Base-by-base conservation (phyloP, 2,329 filamentous ascomycete species). In the Hypoxylon sp. region DNA sequence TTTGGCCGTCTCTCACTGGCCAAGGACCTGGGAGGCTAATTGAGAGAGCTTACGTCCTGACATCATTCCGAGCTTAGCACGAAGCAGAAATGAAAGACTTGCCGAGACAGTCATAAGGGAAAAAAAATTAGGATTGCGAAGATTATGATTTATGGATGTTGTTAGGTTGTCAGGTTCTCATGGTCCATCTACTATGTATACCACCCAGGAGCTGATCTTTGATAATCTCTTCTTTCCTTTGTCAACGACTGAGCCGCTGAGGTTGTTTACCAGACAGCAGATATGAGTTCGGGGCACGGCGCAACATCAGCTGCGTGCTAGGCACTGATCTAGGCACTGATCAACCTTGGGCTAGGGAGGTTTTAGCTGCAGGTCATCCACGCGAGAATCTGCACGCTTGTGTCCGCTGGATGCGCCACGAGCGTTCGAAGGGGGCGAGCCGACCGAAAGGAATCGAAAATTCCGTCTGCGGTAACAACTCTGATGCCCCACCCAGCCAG, bases 401-500 rank as follows among this genome's bases (percentile, higher is more conserved):
- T 26, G 18, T 29, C 40, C 23, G 29, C 29, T 33, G 29, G 29
- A 56, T 53, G 46, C 61, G 61, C 61, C 58, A 64, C 61, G 61
- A 60, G 60, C 21, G 18, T n/a, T 15, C 18, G 7, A 9, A 42
- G 38, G 38, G 21, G 21, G 23, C 55, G 61, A 58, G n/a, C n/a
- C 58, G 51, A 57, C 58, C 55, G 51, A 64, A 55, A 56, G 55
- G 61, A 64, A 59, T 59, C 62, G 61, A 51, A 59, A 64, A 58
- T 61, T 59, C 58, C 61, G 55, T 58, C 58, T 63, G 58, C 31
- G 61, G 48, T 63, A 58, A 42, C 46, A 53, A 62, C 58, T 51
- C 29, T 47, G 48, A 51, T 58, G 58, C 61, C 56, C 58, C 54
- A 24, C 56, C 48, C 24, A 17, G 31, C 31, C 3, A 13, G 13